Evolutionary conservation across 2,329 filamentous ascomycete species (phyloP), one percentile per base, ranked within the genome.

Genomic region (Aureobasidium sp.): DNA sequence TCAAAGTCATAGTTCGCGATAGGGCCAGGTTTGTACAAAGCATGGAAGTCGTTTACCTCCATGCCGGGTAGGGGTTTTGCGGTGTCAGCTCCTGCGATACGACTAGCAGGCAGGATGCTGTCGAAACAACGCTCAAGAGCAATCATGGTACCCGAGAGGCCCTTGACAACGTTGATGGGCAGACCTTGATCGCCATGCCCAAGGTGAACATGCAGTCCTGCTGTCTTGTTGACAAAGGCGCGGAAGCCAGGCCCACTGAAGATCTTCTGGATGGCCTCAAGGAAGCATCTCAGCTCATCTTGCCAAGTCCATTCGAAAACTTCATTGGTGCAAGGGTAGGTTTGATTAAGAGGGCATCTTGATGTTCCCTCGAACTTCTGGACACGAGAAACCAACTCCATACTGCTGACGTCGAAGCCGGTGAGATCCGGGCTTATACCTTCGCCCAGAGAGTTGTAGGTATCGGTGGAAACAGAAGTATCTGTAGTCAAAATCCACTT

Each of bases 91-190:
- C 45, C 45, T 2, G 11, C 30, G 24, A 49, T 49, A 10, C 45
- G 45, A 11, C 30, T 2, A 12, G 34, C 30, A 17, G 45, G 34
- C 2, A 39, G 45, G 1, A 49, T 11, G 24, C 35, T 35, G 24
- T 49, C 45, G 17, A 49, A 49, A 22, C 34, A 39, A 22, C 45
- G 45, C 19, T 49, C 45, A 4, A 49, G 24, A 39, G 45, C 45
- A 4, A 24, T 38, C 45, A 49, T 49, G 24, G 45, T 29, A 10
- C 45, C 45, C 12, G 30, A 7, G 16, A 49, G 22, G 6, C 45
- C 45, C 11, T 22, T 8, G 7, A 49, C 45, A 11, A 24, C 45
- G 6, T 27, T 1, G 6, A 49, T 1, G 2, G 32, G 32, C 5
- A 49, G 45, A 21, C 24, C 45, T 5, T 22, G 12, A n/a, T 38